Conservation (phyloP, 2,329 filamentous ascomycete species). For the Monosporascus sp. region DNA sequence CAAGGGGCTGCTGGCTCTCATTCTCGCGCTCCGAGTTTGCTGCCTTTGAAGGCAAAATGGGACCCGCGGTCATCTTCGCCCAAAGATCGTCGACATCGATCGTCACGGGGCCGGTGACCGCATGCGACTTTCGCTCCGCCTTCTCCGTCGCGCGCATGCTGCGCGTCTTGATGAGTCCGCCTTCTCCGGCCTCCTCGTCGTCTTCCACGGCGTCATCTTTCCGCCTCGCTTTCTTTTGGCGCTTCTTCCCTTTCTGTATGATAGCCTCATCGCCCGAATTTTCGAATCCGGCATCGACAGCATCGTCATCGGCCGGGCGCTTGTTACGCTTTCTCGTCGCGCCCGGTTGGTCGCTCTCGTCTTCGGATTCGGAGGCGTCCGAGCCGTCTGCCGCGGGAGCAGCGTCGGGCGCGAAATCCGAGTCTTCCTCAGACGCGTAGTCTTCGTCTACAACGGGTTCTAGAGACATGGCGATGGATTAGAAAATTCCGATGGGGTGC, state of each 20-base stretch:
- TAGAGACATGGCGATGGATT: conserved; percentile 34
- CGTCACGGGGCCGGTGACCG: conserved; percentile 55
- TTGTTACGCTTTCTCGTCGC: conserved; percentile 26
- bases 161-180: conserved; percentile 66
- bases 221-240: conserved; percentile 41
- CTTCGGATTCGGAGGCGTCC: conserved; percentile 47
- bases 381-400: conserved; percentile 40
- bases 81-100: conserved; percentile 68
- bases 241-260: conserved; percentile 57
- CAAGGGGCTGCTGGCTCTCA: conserved; percentile 8
- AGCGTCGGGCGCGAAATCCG: conserved; percentile 63
- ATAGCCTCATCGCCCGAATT: conserved; percentile 71
- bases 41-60: conserved; percentile 26
- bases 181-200: conserved; percentile 54
- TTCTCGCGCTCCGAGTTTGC: conserved; percentile 14
- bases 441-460: conserved; percentile 41
- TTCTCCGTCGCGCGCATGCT: conserved; percentile 64
- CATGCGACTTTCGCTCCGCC: conserved; percentile 49
- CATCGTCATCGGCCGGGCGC: conserved; percentile 15
- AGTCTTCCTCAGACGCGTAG: conserved; percentile 68
- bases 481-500: neutral
- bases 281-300: conserved; percentile 46
- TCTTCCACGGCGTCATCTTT: conserved; percentile 31
- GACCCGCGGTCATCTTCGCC: conserved; percentile 56
- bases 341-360: conserved; percentile 19